Conservation (phyloP, 2,329 filamentous ascomycete species). For the Fusarium cicatricum region DNA sequence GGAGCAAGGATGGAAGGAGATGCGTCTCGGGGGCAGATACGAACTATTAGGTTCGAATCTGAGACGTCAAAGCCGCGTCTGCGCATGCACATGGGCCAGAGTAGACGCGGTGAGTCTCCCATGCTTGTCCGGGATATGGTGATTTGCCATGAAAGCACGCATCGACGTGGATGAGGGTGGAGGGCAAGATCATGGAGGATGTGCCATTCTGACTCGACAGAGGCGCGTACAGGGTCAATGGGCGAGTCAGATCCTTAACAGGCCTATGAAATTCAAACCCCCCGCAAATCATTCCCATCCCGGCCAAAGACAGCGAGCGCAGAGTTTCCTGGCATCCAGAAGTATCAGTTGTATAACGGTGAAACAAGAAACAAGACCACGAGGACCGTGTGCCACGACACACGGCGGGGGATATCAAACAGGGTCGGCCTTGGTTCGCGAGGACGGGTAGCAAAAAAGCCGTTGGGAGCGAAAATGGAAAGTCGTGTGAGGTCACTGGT, state of each 20-base stretch:
- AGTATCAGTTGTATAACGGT: conserved; percentile 35
- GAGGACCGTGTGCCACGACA: conserved; percentile 14
- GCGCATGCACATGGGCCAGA: conserved; percentile 22
- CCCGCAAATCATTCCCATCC: conserved; percentile 30
- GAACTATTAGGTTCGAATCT: conserved; percentile 36
- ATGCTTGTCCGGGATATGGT: conserved; percentile 4
- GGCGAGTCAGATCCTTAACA: conserved; percentile 22
- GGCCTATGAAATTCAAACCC: conserved; percentile 12
- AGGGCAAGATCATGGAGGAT: conserved; percentile 19
- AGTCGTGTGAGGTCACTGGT: too few relatives aligned
- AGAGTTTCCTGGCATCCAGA: conserved; percentile 31
- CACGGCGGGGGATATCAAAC: not conserved
- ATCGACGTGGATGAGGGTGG: too few relatives aligned
- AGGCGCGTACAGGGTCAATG: conserved; percentile 41
- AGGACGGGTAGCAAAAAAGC: conserved; percentile 7
- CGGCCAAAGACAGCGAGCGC: conserved; percentile 17
- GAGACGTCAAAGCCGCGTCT: conserved; percentile 36
- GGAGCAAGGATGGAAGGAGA: conserved; percentile 19
- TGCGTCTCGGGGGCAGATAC: conserved; percentile 36
- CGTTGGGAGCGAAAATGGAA: not conserved
- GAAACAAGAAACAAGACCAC: conserved; percentile 35
- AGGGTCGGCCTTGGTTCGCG: conserved; percentile 16
- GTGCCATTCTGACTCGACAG: conserved; percentile 20
- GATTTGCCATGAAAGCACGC: too few relatives aligned
- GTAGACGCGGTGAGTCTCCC: conserved; percentile 33